Percentiles rank a stretch among this genome's conserved stretches.
Evolutionary conservation across 2,329 filamentous ascomycete genomes (phyloP).

Genomic region (Verticillium klebahnii): DNA sequence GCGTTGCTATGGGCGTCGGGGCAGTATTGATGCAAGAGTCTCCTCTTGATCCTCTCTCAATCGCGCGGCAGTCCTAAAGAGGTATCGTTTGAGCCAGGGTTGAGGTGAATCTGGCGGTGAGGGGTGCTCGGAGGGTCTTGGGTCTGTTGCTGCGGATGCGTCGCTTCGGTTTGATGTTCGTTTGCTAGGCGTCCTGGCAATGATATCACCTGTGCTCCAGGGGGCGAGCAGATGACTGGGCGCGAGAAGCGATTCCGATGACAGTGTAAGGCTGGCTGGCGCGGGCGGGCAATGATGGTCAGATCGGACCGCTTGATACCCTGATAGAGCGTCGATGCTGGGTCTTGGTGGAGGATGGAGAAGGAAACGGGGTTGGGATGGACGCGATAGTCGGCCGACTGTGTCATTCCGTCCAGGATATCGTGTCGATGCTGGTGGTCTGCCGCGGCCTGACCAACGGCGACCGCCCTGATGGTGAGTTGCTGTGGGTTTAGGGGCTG

Average conservation of each 20-base stretch:
- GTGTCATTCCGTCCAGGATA: not conserved
- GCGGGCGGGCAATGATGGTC: not conserved
- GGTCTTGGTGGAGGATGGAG: not conserved
- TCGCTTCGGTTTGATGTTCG: slow-evolving; percentile 1
- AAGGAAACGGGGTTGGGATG: not conserved
- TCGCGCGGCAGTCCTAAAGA: not conserved
- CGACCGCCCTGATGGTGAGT: not conserved
- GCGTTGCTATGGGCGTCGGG: slow-evolving; percentile 3
- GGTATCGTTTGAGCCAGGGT: slow-evolving; percentile 1
- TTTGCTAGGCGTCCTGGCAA: not conserved
- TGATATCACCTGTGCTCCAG: not conserved
- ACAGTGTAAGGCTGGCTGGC: not conserved
- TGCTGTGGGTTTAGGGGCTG: not conserved
- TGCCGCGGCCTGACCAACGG: slow-evolving; percentile 1
- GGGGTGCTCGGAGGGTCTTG: not conserved
- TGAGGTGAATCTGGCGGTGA: slow-evolving; percentile 3
- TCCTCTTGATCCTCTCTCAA: not conserved
- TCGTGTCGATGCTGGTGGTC: not conserved
- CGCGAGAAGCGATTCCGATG: not conserved
- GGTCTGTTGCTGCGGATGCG: not conserved
- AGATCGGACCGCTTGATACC: not conserved
- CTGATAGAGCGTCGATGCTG: not conserved
- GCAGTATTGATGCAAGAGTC: not conserved
- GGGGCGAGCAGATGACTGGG: not conserved
- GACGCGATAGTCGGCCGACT: slow-evolving; percentile 2